Evolutionary conservation across 768 basidiomycete genomes (phyloP), one percentile per base, ranked within the genome.

Genomic region (Panus rudis): DNA sequence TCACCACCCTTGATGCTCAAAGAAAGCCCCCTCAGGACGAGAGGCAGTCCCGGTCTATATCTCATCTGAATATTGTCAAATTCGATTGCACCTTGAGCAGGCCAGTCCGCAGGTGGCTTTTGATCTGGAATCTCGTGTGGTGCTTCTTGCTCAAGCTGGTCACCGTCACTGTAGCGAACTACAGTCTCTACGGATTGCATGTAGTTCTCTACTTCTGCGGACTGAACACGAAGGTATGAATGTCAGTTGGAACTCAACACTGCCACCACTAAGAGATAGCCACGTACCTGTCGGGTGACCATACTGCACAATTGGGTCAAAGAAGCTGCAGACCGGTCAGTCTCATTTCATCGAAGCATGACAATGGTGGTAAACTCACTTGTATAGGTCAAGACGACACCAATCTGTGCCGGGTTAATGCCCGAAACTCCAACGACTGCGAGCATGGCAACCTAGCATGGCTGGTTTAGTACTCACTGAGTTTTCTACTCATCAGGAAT

Each of bases 31-130:
- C 79, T 78, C 27, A 90, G 67, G 3, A 88, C 84, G 12, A 75
- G 71, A 0, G 85, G 84, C n/a, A 88, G 65, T 3, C 80, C 83
- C 0, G 77, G 72, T 17, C 87, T 66, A 55, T 91, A 89, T 14
- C 67, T 65, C 75, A 83, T 73, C 4, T 63, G 55, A 19, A 81
- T 66, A 26, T 84, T 61, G 19, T 78, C 67, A 59, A 89, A 79
- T 37, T 74, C 68, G 52, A 90, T 72, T 4, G 66, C 63, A 6
- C 87, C 87, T 2, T 62, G 48, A 3, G 57, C 45, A 2, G 88
- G 87, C 88, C 88, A 92, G 4, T 72, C 61, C 4, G 65, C 44
- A 1, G 75, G 61, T 1, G 84, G 84, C 46, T 73, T 76, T 19
- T 57, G 64, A 12, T 70, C 74, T 13, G 66, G 63, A 19, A 80